Percentiles rank a stretch among this genome's conserved stretches.
phyloP scores from a whole-genome alignment of 305 asterid species.

The Solanum hybrid region DNA sequence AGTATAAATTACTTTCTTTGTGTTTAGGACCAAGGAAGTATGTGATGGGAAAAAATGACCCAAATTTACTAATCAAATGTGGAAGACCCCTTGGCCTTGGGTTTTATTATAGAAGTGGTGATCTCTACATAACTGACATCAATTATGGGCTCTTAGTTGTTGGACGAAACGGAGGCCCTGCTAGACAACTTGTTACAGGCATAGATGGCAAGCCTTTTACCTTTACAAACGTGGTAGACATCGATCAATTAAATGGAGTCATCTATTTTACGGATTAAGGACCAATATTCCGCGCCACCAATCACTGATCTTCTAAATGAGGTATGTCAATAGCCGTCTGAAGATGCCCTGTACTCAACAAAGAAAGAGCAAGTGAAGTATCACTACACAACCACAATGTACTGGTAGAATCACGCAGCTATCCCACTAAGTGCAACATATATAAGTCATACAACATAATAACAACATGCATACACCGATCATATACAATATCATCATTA shows the following conservation, averaged over 20 bases:
- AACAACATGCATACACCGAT: too few relatives aligned
- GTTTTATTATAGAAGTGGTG: slow-evolving; percentile 26
- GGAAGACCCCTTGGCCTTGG: slow-evolving; percentile 47
- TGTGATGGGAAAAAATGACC: slow-evolving; percentile 33
- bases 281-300: slow-evolving; percentile 7
- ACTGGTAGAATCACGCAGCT: too few relatives aligned
- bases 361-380: too few relatives aligned
- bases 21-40: slow-evolving; percentile 26
- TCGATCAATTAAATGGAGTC: slow-evolving; percentile 32
- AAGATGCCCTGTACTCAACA: too few relatives aligned
- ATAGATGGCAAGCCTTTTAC: slow-evolving; percentile 24
- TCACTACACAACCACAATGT: too few relatives aligned
- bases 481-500: too few relatives aligned
- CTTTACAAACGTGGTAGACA: slow-evolving; percentile 28
- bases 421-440: too few relatives aligned
- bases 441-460: too few relatives aligned
- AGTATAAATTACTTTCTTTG: not conserved
- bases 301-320: too few relatives aligned
- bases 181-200: slow-evolving; percentile 19
- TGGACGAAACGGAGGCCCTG: slow-evolving; percentile 39
- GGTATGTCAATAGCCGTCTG: too few relatives aligned
- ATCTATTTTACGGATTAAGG: slow-evolving; percentile 42
- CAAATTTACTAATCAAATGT: slow-evolving; percentile 18
- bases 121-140: slow-evolving; percentile 40
- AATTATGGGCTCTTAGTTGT: slow-evolving; percentile 35